Percentiles rank a stretch among this genome's conserved stretches.
These are phyloP conservation scores for Cytauxzoon felis DNA, from an alignment of 169 alveolate genomes.

Conservation along the genomic window DNA sequence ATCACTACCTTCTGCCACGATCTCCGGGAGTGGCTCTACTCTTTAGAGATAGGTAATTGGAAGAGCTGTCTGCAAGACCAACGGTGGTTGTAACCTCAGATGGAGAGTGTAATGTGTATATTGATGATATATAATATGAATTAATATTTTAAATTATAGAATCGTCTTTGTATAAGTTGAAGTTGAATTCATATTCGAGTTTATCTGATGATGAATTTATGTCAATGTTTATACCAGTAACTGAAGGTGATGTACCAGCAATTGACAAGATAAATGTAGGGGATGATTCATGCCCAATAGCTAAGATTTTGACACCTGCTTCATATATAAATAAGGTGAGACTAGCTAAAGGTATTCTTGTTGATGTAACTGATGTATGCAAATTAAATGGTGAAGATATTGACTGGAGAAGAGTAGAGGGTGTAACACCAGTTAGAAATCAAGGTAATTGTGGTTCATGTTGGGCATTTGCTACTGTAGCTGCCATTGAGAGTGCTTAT, in stretches of 20 bases:
- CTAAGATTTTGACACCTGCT: background rate
- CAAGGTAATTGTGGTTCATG: constrained; percentile 77
- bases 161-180: constrained; percentile 17
- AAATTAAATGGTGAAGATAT: constrained; percentile 5
- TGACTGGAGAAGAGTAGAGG: constrained; percentile 29
- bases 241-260: too few species aligned
- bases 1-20: too few species aligned
- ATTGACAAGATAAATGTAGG: too few species aligned
- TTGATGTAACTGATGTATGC: background rate
- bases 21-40: too few species aligned
- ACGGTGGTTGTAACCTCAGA: too few species aligned
- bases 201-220: constrained; percentile 32
- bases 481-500: constrained; percentile 70
- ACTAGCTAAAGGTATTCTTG: background rate
- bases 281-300: too few species aligned
- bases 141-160: background rate
- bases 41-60: too few species aligned
- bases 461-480: constrained; percentile 83
- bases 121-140: background rate
- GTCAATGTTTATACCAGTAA: constrained; percentile 2
- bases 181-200: constrained; percentile 36
- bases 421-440: constrained; percentile 14
- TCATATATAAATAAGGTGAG: background rate
- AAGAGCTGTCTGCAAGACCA: too few species aligned
- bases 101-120: too few species aligned